phyloP scores from a whole-genome alignment of 225 moss, liverwort and hornwort genomes.

The Takakia lepidozioides region DNA sequence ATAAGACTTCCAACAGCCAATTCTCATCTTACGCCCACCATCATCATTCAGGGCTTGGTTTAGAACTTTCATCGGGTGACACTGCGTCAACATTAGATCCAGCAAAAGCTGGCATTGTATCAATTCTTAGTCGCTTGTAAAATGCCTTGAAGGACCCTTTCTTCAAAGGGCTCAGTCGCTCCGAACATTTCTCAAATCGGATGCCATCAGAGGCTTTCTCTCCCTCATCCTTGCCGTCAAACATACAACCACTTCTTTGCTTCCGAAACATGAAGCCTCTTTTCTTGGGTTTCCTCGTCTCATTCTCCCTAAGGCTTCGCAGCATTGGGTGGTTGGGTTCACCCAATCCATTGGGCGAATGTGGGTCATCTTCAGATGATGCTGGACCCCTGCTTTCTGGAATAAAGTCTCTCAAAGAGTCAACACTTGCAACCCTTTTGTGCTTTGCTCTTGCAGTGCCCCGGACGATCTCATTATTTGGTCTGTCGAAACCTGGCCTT shows the following conservation, averaged over 20 bases:
- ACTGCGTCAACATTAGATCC: too few relatives aligned
- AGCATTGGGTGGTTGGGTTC: constrained; percentile 2
- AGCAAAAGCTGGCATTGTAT: not conserved
- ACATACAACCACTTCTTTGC: constrained; percentile 7
- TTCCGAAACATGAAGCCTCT: constrained; percentile 30
- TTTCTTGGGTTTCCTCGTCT: constrained; percentile 17
- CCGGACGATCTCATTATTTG: too few relatives aligned
- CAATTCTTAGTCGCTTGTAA: constrained; percentile 1
- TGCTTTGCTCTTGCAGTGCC: constrained; percentile 20
- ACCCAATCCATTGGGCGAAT: constrained; percentile 5
- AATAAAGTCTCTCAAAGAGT: constrained; percentile 23
- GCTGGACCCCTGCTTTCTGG: constrained; percentile 17
- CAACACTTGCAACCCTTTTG: constrained; percentile 26
- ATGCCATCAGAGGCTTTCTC: not conserved
- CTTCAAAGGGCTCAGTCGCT: not conserved
- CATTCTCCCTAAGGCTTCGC: constrained; percentile 24
- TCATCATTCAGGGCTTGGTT: too few relatives aligned
- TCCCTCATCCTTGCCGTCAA: not conserved
- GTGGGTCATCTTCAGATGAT: constrained; percentile 15
- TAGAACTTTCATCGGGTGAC: too few relatives aligned
- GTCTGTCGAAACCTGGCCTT: too few relatives aligned
- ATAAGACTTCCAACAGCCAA: too few relatives aligned
- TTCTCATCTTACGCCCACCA: too few relatives aligned
- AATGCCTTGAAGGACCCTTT: not conserved
- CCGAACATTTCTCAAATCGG: not conserved